Base-by-base conservation (phyloP, 148 eudicot genomes). In the Nepenthes mirabilis region DNA sequence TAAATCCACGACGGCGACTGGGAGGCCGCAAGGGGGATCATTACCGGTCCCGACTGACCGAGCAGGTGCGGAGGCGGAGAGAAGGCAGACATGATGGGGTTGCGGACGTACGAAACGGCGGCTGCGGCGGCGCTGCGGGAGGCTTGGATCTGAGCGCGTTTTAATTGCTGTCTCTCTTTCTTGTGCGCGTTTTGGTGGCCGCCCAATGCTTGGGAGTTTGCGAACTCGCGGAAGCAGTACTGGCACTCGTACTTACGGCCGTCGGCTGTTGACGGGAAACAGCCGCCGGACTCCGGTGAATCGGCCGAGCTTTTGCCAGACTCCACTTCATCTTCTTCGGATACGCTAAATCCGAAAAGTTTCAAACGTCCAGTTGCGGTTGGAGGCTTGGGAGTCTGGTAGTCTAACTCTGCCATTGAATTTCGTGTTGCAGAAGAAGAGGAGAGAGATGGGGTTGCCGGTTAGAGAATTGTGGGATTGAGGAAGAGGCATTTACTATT, bases 101-200 rank as follows among this genome's bases (percentile, higher is more conserved):
- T 49, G 45, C 45, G 45, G 45, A 40, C 45, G 76, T 70, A 79
- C 0, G 94, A 79, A 32, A 43, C 9, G 34, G 14, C n/a, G 6
- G 62, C 52, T 33, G 34, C 14, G 47, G 58, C 50, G 35, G 62
- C 71, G 84, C 77, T 80, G 11, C 95, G 67, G 2, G 66, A 60
- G 34, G 90, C 86, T 53, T 78, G 86, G 52, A 82, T 36, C 63
- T 86, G 94, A 1, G 97, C 97, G 6, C 95, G 78, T 55, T 87
- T 90, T 10, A 77, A 60, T 47, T 77, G 97, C 11, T 86, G 97
- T 0, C 97, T 64, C 33, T 86, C 97, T 58, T 90, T 90, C 55
- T 90, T 90, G 72, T 90, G 97, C 3, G 97, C 97, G 71, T 90
- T 90, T 52, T 90, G 97, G 66, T 90, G 97, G 4, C 97, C 97